These are phyloP conservation scores for Celoporthe dispersa DNA, from an alignment of 2,329 filamentous ascomycete species.

Conservation along the genomic window DNA sequence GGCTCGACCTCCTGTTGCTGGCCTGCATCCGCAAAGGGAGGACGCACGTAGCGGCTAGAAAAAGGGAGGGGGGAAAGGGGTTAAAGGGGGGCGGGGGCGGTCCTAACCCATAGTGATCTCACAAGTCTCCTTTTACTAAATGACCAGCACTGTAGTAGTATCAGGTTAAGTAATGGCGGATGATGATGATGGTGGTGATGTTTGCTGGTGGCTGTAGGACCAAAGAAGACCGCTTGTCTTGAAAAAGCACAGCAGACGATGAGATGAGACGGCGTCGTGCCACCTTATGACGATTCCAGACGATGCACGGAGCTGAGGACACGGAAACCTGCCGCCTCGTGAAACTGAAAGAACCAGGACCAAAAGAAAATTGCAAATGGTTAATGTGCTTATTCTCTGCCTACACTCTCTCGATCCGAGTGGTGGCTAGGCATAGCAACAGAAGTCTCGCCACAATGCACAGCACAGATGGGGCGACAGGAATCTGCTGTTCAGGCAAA, in stretches of 20 bases:
- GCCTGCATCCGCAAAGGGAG: not conserved
- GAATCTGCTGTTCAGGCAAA: not conserved
- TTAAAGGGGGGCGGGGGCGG: not conserved
- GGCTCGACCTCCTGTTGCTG: not conserved
- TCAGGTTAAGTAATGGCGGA: not conserved
- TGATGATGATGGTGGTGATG: not conserved
- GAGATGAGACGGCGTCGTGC: conserved; percentile 7
- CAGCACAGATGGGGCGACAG: not conserved
- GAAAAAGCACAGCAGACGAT: conserved; percentile 2
- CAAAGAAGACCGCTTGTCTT: not conserved
- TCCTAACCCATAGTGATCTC: conserved; percentile 10
- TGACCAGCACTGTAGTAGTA: not conserved
- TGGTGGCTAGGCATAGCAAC: not conserved
- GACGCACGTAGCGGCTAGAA: not conserved
- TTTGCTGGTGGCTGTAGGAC: not conserved
- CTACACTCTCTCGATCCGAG: not conserved
- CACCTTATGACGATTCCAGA: conserved; percentile 6
- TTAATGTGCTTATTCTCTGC: not conserved
- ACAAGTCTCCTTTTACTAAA: not conserved
- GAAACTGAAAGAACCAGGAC: not conserved
- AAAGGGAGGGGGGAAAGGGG: not conserved
- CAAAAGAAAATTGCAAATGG: not conserved
- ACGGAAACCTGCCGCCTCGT: not conserved
- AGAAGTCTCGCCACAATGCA: not conserved
- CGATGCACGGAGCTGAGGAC: not conserved